A percentile compares a stretch with the other conserved stretches of the same genome.
Conservation (phyloP, 345 rosid species). For the Salix purpurea region DNA sequence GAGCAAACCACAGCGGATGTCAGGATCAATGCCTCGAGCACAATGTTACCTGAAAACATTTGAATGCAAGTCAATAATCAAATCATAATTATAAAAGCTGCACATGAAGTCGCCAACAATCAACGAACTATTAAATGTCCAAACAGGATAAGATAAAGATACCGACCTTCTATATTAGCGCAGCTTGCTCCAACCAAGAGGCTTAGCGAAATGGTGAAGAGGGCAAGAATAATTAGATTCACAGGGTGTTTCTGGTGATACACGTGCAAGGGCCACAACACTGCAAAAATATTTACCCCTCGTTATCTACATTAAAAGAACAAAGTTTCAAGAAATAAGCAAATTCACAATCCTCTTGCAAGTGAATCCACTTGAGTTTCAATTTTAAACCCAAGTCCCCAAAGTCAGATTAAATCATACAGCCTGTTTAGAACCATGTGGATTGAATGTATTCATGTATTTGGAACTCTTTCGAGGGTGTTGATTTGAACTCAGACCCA, state of each 20-base stretch:
- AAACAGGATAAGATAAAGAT: constrained; percentile 11
- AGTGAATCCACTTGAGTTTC: neutral
- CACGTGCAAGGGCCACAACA: constrained; percentile 80
- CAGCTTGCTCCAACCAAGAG: constrained; percentile 83
- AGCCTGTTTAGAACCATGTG: too few species aligned
- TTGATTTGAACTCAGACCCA: too few species aligned
- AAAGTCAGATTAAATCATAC: too few species aligned
- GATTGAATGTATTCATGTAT: too few species aligned
- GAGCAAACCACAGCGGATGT: constrained; percentile 78
- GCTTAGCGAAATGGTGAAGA: constrained; percentile 79
- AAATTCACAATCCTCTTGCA: neutral
- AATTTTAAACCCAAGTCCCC: too few species aligned
- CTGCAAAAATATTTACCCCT: constrained; percentile 39
- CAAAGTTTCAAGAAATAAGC: neutral
- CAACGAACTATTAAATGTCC: neutral
- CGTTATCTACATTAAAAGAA: neutral
- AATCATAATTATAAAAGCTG: neutral
- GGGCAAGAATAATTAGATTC: constrained; percentile 76
- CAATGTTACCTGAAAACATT: constrained; percentile 69
- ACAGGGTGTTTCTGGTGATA: constrained; percentile 94
- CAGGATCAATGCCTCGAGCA: constrained; percentile 84
- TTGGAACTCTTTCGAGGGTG: too few species aligned
- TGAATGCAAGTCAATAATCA: neutral
- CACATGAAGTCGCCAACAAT: neutral
- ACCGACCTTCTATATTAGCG: constrained; percentile 78